A percentile compares a stretch with the other conserved stretches of the same genome.
phyloP scores from a whole-genome alignment of 768 basidiomycete genomes.

The Boletus vermiculosoides region DNA sequence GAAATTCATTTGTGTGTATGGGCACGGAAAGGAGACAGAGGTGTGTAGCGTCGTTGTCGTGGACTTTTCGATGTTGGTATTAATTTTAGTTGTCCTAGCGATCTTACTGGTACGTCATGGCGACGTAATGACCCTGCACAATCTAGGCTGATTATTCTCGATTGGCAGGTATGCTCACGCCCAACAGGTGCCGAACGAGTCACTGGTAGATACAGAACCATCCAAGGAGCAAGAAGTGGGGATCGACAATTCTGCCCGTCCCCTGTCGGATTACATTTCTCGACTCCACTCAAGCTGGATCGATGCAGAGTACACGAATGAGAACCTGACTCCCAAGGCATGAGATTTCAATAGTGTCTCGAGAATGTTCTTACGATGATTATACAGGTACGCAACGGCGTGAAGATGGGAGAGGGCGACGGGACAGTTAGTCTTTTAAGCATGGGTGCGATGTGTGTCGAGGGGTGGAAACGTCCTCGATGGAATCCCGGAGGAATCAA shows the following conservation, averaged over 20 bases:
- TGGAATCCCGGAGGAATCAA: conserved; percentile 95
- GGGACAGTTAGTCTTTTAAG: conserved; percentile 87
- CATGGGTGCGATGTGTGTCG: conserved; percentile 94
- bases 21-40: conserved; percentile 95
- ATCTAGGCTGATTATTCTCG: not conserved
- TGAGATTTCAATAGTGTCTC: not conserved
- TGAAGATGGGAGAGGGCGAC: conserved; percentile 93
- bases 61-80: not conserved
- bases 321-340: conserved; percentile 56
- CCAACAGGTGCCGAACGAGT: conserved; percentile 65
- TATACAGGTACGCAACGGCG: conserved; percentile 69
- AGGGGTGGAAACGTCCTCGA: conserved; percentile 84
- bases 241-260: conserved; percentile 43
- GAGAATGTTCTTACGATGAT: not conserved
- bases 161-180: conserved; percentile 66
- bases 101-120: conserved; percentile 72
- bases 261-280: conserved; percentile 53
- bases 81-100: conserved; percentile 43
- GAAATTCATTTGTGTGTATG: conserved; percentile 92
- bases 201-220: conserved; percentile 41
- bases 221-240: conserved; percentile 46
- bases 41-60: conserved; percentile 37
- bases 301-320: conserved; percentile 77
- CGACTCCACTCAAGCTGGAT: conserved; percentile 68
- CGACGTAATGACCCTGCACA: not conserved